A percentile compares a stretch with the other conserved stretches of the same genome.
Conservation (phyloP, 2,329 filamentous ascomycete species). For the Cytospora chrysosperma region DNA sequence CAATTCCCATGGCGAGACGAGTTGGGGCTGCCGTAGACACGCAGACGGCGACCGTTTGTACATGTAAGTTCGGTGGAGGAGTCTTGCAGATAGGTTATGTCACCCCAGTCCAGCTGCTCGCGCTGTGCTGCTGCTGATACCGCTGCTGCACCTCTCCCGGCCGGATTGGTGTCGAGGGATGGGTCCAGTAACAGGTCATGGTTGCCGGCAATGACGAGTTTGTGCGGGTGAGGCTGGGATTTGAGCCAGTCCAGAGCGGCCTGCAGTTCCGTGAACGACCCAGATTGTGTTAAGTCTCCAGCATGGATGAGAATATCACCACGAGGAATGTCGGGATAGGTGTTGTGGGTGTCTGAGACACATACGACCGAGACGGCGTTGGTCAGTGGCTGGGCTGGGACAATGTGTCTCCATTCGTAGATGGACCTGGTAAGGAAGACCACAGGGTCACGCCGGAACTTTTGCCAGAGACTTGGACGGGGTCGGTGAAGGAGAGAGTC, state of each 20-base stretch:
- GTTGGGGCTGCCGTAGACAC: conserved; percentile 26
- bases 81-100: conserved; percentile 30
- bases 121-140: conserved; percentile 7
- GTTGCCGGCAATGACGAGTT: conserved; percentile 40
- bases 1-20: conserved; percentile 28
- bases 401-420: neutral
- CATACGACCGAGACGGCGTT: conserved; percentile 32
- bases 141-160: neutral
- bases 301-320: conserved; percentile 42
- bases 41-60: conserved; percentile 25
- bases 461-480: neutral
- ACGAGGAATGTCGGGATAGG: conserved; percentile 33
- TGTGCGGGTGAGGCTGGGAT: conserved; percentile 33
- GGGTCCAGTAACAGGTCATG: conserved; percentile 34
- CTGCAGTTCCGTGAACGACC: conserved; percentile 37
- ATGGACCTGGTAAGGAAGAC: neutral
- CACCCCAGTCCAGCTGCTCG: conserved; percentile 28
- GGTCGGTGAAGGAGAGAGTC: conserved; percentile 5
- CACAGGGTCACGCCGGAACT: conserved; percentile 1
- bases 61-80: conserved; percentile 21
- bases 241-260: conserved; percentile 36
- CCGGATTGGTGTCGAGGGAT: conserved; percentile 13
- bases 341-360: conserved; percentile 42
- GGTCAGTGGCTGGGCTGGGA: neutral
- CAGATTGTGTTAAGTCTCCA: conserved; percentile 39